Conservation (phyloP, 495 filamentous ascomycete species). For the Hypoxylon crocopeplum region DNA sequence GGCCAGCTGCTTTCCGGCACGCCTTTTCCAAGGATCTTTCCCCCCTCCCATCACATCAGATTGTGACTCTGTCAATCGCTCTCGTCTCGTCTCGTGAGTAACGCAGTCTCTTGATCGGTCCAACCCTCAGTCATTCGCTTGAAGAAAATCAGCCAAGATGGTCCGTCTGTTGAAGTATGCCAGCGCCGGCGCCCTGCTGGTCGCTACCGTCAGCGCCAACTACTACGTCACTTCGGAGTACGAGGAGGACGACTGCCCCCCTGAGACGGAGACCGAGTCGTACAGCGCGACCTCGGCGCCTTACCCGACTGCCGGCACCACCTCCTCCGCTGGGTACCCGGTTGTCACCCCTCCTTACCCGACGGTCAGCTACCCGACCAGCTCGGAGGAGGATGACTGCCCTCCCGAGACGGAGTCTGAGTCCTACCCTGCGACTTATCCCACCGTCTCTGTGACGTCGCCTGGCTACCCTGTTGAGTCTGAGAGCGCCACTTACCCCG, state of each 20-base stretch:
- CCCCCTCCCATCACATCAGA: constrained; percentile 26
- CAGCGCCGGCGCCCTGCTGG: constrained; percentile 39
- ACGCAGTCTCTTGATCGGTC: constrained; percentile 29
- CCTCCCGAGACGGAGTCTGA: constrained; percentile 25
- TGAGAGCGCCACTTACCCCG: constrained; percentile 13
- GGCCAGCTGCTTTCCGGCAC: constrained; percentile 5
- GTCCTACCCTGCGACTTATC: constrained; percentile 11
- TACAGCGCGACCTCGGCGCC: constrained; percentile 2
- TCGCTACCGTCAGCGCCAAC: constrained; percentile 36
- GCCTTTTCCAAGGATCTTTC: not conserved
- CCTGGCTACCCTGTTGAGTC: constrained; percentile 19
- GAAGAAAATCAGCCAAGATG: constrained; percentile 34
- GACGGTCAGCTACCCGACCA: too few species aligned
- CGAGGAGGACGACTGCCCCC: constrained; percentile 33
- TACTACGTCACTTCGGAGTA: constrained; percentile 10
- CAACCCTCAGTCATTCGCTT: constrained; percentile 44
- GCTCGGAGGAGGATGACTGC: too few species aligned
- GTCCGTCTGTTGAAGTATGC: constrained; percentile 43
- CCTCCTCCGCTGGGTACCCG: constrained; percentile 23
- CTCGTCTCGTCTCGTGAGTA: constrained; percentile 13
- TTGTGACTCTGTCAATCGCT: constrained; percentile 25
- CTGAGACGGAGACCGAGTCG: constrained; percentile 11
- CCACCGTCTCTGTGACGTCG: constrained; percentile 1
- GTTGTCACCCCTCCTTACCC: too few species aligned
- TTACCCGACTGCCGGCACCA: not conserved